These are phyloP conservation scores for Globisporangium abappressorium DNA, from an alignment of 352 stramenopile species.

Conservation along the genomic window DNA sequence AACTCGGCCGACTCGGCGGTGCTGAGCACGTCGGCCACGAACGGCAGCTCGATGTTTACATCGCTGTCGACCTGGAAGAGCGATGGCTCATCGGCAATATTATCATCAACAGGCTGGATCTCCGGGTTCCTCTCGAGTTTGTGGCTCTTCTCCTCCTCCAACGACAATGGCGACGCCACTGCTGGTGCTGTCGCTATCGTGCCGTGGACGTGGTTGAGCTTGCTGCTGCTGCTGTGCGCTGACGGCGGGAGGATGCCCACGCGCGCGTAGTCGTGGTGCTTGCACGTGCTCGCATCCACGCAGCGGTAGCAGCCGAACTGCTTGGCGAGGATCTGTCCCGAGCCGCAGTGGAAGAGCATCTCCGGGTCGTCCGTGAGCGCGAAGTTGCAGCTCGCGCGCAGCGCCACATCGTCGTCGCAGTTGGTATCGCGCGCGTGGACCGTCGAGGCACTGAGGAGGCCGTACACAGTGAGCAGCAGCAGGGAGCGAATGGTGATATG, in stretches of 20 bases:
- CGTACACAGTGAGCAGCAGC: background rate
- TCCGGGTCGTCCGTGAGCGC: conserved; percentile 14
- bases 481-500: background rate
- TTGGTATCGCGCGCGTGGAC: conserved; percentile 14
- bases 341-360: conserved; percentile 22
- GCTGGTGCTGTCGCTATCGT: background rate
- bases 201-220: background rate
- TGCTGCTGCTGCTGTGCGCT: conserved; percentile 8
- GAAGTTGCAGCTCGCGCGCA: conserved; percentile 9
- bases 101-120: background rate
- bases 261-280: background rate
- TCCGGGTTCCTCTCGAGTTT: background rate
- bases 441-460: background rate
- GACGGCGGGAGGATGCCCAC: conserved; percentile 1
- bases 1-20: conserved; percentile 10
- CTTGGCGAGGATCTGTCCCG: conserved; percentile 33
- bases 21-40: conserved; percentile 19
- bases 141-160: background rate
- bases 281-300: conserved; percentile 36
- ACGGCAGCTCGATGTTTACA: conserved; percentile 11
- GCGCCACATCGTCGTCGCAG: conserved; percentile 35
- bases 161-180: background rate
- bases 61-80: background rate
- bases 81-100: background rate
- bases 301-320: conserved; percentile 50